A percentile compares a stretch with the other conserved stretches of the same genome.
These are phyloP conservation scores for Crepidotus variabilis DNA, from an alignment of 768 basidiomycete species.

Conservation along the genomic window DNA sequence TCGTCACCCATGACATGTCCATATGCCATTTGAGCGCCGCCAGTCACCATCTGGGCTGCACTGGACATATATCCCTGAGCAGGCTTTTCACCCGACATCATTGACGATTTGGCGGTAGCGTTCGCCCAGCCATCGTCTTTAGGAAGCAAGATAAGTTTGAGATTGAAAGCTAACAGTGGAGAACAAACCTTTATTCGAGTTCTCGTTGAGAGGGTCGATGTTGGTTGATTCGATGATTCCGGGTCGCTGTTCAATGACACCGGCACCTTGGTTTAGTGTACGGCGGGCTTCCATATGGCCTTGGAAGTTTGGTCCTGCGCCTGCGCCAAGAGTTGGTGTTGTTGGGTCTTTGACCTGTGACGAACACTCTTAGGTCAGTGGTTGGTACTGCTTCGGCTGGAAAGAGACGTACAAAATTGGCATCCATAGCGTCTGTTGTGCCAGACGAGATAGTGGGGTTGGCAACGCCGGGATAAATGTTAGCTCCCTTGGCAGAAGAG, in stretches of 20 bases:
- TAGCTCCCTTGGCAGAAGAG: conserved; percentile 26
- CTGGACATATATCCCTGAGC: not conserved
- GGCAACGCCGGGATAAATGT: conserved; percentile 38
- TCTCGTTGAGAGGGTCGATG: conserved; percentile 49
- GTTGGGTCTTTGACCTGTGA: conserved; percentile 39
- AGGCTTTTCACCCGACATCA: not conserved
- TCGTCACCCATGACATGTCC: not conserved
- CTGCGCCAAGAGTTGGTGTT: conserved; percentile 33
- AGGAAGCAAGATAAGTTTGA: not conserved
- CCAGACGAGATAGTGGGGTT: conserved; percentile 39
- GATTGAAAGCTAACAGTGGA: not conserved
- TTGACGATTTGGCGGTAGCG: not conserved
- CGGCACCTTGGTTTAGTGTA: conserved; percentile 36
- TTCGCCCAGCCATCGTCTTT: not conserved
- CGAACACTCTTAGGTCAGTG: too few species aligned
- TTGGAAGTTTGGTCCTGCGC: conserved; percentile 34
- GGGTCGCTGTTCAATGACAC: conserved; percentile 49
- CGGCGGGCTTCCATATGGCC: conserved; percentile 36
- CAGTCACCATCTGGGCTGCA: not conserved
- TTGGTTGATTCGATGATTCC: conserved; percentile 54
- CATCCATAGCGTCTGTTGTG: conserved; percentile 29
- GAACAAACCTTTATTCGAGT: conserved; percentile 15
- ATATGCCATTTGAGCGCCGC: not conserved
- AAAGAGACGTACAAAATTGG: conserved; percentile 39
- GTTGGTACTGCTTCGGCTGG: not conserved